phyloP scores from a whole-genome alignment of 768 basidiomycete genomes.

The Coprinopsis sp. region DNA sequence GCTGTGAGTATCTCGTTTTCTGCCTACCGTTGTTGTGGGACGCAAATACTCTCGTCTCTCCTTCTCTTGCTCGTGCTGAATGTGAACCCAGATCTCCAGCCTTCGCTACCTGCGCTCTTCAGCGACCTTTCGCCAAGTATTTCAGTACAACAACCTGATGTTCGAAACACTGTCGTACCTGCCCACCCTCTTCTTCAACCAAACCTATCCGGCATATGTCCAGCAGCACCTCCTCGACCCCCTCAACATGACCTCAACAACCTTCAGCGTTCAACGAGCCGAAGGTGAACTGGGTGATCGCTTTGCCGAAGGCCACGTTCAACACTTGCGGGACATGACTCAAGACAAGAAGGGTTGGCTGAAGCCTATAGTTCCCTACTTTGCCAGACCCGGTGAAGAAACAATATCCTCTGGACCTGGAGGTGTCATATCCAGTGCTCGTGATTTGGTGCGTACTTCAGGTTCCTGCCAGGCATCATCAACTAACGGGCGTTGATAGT shows the following conservation, averaged over 20 bases:
- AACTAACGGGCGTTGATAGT: too few relatives aligned
- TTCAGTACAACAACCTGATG: slow-evolving; percentile 46
- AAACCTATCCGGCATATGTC: slow-evolving; percentile 37
- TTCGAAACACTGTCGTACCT: slow-evolving; percentile 39
- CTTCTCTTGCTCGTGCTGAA: too few relatives aligned
- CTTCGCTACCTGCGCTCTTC: slow-evolving; percentile 36
- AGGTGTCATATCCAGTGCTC: slow-evolving; percentile 34
- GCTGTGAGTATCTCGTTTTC: too few relatives aligned
- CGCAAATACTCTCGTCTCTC: too few relatives aligned
- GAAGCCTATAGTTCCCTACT: slow-evolving; percentile 34
- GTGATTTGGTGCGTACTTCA: too few relatives aligned
- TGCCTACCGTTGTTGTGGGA: too few relatives aligned
- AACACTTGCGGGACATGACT: slow-evolving; percentile 28
- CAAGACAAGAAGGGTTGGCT: slow-evolving; percentile 27
- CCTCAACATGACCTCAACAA: slow-evolving; percentile 35
- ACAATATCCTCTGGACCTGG: slow-evolving; percentile 37
- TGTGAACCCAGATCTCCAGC: too few relatives aligned
- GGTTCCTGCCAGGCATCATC: too few relatives aligned
- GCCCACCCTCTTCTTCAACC: slow-evolving; percentile 32
- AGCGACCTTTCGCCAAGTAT: slow-evolving; percentile 35
- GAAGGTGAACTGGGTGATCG: slow-evolving; percentile 18
- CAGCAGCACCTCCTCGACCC: slow-evolving; percentile 33
- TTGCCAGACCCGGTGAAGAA: slow-evolving; percentile 35
- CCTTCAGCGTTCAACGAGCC: slow-evolving; percentile 35
- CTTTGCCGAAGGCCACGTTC: slow-evolving; percentile 32